Evolutionary conservation across 192 early-diverging fungal genomes (phyloP), one percentile per base, ranked within the genome.

Genomic region (Backusella sp.): DNA sequence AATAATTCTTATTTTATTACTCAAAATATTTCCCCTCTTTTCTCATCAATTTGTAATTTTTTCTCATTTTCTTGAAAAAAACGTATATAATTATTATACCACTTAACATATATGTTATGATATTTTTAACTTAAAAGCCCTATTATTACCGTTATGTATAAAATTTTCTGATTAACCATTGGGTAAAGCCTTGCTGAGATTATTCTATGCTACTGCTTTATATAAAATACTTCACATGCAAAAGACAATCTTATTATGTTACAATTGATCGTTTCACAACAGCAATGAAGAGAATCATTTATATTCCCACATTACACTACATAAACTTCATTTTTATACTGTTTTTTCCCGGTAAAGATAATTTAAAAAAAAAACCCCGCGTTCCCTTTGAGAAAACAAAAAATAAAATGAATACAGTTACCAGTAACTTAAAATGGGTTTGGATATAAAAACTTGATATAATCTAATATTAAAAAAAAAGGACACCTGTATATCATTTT

Each of bases 181-280:
- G 46, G 19, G 15, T 49, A n/a, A 49, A 49, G n/a, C 15, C 4
- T 19, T 49, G 6, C 46, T 49, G 46, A 49, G 15, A 49, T 49
- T n/a, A n/a, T n/a, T n/a, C 15, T 28, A 14, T 28, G 12, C 0
- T 14, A 9, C 7, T 11, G 4, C 7, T 28, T 62, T 14, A 62
- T 26, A 28, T 28, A 62, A 62, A 23, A 4, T 23, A 62, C 9
- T 62, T 62, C 56, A 62, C 56, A 62, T 62, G 56, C 3, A 62
- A 0, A 3, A 28, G 2, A 62, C 3, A 28, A 62, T 28, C 9
- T 28, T 8, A 28, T 62, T 1, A 62, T 62, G 56, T 62, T 62
- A 62, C 56, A 23, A 59, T 62, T 62, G 56, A 62, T 62, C 56
- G 56, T 62, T 62, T 28, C 56, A 62, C 56, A 62, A 28, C 56